Evolutionary conservation across 2,329 filamentous ascomycete species (phyloP).

Genomic region (Verticillium isaacii): DNA sequence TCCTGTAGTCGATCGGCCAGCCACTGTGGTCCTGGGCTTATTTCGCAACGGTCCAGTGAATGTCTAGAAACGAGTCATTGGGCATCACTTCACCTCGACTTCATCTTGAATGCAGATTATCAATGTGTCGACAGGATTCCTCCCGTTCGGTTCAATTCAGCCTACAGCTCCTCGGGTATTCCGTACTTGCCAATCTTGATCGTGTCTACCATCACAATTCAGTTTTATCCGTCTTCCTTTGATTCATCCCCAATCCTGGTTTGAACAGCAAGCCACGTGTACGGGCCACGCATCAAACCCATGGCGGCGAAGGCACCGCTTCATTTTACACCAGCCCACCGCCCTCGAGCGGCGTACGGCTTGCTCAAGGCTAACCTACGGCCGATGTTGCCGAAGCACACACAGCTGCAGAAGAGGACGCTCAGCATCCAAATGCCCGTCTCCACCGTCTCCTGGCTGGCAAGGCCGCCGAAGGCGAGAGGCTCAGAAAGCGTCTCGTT

Average conservation of each 20-base stretch:
- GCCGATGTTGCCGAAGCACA: conserved; percentile 96
- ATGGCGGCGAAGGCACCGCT: neutral
- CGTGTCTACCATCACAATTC: neutral
- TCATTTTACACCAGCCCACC: conserved; percentile 25
- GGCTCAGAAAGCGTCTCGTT: conserved; percentile 12
- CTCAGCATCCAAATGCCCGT: conserved; percentile 86
- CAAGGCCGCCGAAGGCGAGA: conserved; percentile 47
- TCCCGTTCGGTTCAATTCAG: neutral
- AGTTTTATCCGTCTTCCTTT: neutral
- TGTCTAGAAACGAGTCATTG: neutral
- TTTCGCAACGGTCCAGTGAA: too few species aligned
- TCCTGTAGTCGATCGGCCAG: neutral
- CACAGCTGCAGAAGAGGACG: conserved; percentile 88
- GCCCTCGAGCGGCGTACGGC: conserved; percentile 33
- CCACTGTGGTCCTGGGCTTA: neutral
- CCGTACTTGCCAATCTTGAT: neutral
- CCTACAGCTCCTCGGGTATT: neutral
- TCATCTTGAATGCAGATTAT: neutral
- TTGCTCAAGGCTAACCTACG: conserved; percentile 62
- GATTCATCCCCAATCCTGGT: neutral
- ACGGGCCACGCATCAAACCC: neutral
- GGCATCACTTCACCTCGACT: neutral
- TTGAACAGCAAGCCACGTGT: too few species aligned
- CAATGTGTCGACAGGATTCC: neutral
- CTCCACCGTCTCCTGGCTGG: conserved; percentile 60